A percentile compares a stretch with the other conserved stretches of the same genome.
These are phyloP conservation scores for Daldinia bambusicola DNA, from an alignment of 495 filamentous ascomycete genomes.

Conservation along the genomic window DNA sequence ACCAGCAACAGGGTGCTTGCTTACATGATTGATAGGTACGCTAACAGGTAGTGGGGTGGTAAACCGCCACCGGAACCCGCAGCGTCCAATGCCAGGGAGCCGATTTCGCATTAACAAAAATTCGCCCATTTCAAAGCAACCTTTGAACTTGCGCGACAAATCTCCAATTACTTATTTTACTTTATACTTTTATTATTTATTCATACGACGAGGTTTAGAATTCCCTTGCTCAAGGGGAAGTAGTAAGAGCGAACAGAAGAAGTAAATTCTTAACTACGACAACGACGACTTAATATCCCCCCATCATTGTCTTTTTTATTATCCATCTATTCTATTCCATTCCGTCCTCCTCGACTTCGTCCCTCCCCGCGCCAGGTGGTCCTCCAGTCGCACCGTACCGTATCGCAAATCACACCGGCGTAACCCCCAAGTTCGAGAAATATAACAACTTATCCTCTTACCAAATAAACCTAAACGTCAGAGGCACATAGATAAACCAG, in stretches of 20 bases:
- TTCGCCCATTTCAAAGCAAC: slow-evolving; percentile 56
- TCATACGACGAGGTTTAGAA: background rate
- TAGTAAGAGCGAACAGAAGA: background rate
- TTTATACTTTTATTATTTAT: too few relatives aligned
- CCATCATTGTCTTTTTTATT: too few relatives aligned
- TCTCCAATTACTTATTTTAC: too few relatives aligned
- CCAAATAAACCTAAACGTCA: background rate
- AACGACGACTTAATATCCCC: too few relatives aligned
- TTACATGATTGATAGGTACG: background rate
- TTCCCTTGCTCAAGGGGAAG: too few relatives aligned
- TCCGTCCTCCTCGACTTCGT: too few relatives aligned
- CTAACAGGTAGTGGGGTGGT: slow-evolving; percentile 4
- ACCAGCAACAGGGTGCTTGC: background rate
- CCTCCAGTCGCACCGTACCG: too few relatives aligned
- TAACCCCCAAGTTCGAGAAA: too few relatives aligned
- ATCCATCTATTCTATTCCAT: too few relatives aligned
- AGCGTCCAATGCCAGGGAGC: slow-evolving; percentile 33
- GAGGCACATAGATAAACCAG: background rate
- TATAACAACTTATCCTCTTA: background rate
- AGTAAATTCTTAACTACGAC: background rate
- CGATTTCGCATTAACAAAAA: slow-evolving; percentile 48
- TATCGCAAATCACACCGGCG: too few relatives aligned
- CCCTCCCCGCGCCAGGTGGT: too few relatives aligned
- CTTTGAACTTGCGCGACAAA: background rate
- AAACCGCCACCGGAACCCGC: slow-evolving; percentile 15